Evolutionary conservation across 1,284 basidiomycete genomes (phyloP).

Genomic region (Meira nashicola): DNA sequence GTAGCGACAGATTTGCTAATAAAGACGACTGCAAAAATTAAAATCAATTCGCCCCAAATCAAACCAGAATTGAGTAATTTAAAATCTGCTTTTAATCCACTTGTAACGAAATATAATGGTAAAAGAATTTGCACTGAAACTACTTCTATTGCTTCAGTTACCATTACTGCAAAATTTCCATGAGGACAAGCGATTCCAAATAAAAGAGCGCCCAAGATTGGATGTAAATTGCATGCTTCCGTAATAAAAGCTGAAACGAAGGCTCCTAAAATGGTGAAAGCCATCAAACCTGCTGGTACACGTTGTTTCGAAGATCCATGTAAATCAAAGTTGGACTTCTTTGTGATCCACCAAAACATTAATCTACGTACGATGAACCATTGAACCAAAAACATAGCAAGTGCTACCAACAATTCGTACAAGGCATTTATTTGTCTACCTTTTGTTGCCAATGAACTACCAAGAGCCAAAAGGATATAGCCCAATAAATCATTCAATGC

Average conservation of each 20-base stretch:
- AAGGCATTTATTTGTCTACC: slow-evolving; percentile 31
- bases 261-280: slow-evolving; percentile 24
- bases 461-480: slow-evolving; percentile 32
- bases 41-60: slow-evolving; percentile 29
- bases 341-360: slow-evolving; percentile 23
- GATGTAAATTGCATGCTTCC: slow-evolving; percentile 30
- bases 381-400: slow-evolving; percentile 24
- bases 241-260: slow-evolving; percentile 31
- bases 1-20: slow-evolving; percentile 32
- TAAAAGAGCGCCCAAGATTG: slow-evolving; percentile 32
- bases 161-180: slow-evolving; percentile 28
- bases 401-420: slow-evolving; percentile 30
- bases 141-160: slow-evolving; percentile 34
- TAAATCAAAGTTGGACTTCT: slow-evolving; percentile 25
- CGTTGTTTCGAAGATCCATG: slow-evolving; percentile 19
- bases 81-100: slow-evolving; percentile 31
- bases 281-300: slow-evolving; percentile 26
- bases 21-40: slow-evolving; percentile 32
- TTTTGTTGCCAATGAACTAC: slow-evolving; percentile 23
- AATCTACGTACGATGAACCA: slow-evolving; percentile 29
- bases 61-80: slow-evolving; percentile 27
- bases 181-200: slow-evolving; percentile 34
- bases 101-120: slow-evolving; percentile 34
- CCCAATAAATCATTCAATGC: slow-evolving; percentile 38
- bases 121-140: slow-evolving; percentile 27